Base-by-base conservation (phyloP, 768 basidiomycete genomes). In the Mycena sanguinolenta region DNA sequence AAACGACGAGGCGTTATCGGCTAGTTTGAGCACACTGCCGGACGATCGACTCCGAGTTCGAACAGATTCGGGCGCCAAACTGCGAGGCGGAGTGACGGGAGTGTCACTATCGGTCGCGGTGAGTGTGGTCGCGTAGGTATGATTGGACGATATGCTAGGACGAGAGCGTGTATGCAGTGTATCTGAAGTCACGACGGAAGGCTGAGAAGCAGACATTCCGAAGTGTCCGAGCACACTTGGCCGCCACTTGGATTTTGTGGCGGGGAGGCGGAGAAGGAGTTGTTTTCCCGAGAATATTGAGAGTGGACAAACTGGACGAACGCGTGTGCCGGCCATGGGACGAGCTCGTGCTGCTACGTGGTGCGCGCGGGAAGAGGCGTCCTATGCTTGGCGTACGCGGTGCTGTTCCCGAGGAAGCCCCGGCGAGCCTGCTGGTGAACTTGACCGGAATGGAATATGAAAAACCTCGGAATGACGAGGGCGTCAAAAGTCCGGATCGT, bases 211-310 rank as follows among this genome's bases (percentile, higher is more conserved):
- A 59, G 88, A 84, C 61, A 87, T 84, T 32, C 86, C 81, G 75
- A 92, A 92, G 72, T 92, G 88, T 8, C 88, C 89, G 27, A 92
- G 78, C 27, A 93, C 87, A 70, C 86, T 89, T 14, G 92, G 90
- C n/a, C 90, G 85, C 88, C 88, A 90, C 79, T 81, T 87, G 58
- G 87, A 83, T 76, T 58, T 79, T 73, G 66, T 44, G 55, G 73
- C 42, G 53, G 67, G 46, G 49, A 55, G 66, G 76, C 65, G 46
- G 58, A 70, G 54, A 62, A 70, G 3, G 73, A 64, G 28, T 63
- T 65, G 19, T 70, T 74, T 36, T 70, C 75, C 54, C 60, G 44
- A 59, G 21, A 44, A 61, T 27, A 38, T 65, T 78, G 38, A 86
- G 75, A 21, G 85, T 83, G 46, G 87, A 85, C 61, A 87, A 75